phyloP scores from a whole-genome alignment of 306 rosid species.

The Datisca glomerata region DNA sequence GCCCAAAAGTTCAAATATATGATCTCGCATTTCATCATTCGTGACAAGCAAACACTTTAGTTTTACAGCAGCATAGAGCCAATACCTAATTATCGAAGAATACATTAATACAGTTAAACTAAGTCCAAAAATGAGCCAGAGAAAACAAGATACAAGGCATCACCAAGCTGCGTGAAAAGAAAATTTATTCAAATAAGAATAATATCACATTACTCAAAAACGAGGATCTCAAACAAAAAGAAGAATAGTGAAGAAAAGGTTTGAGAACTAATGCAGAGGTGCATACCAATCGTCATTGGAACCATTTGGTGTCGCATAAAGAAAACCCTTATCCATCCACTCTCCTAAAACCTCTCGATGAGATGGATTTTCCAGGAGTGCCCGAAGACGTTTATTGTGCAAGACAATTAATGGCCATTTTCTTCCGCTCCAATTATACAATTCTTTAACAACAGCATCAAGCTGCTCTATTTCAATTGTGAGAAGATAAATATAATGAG shows the following conservation, averaged over 20 bases:
- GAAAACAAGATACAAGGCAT: no score
- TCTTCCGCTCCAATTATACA: conserved; percentile 33
- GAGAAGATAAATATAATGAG: conserved; percentile 22
- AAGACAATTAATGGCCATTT: conserved; percentile 82
- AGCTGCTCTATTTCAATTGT: conserved; percentile 45
- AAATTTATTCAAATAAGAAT: no score
- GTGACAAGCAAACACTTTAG: conserved; percentile 77
- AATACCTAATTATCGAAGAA: conserved; percentile 36
- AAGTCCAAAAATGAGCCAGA: neutral
- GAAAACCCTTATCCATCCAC: conserved; percentile 62
- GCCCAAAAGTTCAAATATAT: conserved; percentile 80
- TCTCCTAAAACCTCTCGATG: conserved; percentile 47
- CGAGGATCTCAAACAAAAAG: conserved; percentile 4
- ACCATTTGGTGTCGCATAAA: conserved; percentile 76
- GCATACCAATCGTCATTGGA: conserved; percentile 92
- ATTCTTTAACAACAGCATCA: conserved; percentile 67
- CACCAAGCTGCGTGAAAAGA: neutral
- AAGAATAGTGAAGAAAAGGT: conserved; percentile 1
- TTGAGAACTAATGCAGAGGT: conserved; percentile 2
- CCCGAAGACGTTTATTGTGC: conserved; percentile 58
- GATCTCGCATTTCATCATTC: conserved; percentile 96
- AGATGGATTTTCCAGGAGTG: conserved; percentile 57
- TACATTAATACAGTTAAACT: neutral
- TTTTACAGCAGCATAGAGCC: conserved; percentile 84
- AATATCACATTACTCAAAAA: no score